Base-by-base conservation (phyloP, 371 early-diverging fungal genomes). In the Nematocida sp. region DNA sequence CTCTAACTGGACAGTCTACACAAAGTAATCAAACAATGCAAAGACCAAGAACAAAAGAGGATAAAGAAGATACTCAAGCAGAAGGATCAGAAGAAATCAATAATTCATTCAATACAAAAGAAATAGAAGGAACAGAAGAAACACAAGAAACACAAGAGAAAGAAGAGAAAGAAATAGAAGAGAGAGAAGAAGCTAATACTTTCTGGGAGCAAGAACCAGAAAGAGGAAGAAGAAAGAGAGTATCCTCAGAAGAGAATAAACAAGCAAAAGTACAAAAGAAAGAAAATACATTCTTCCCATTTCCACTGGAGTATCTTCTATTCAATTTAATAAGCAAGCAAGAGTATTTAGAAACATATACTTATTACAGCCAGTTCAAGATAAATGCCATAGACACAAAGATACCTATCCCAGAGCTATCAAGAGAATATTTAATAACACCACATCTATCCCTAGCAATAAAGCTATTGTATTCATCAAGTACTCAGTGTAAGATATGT, bases 401-500 rank as follows among this genome's bases (percentile, higher is more conserved):
- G 35, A 40, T 32, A 5, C 1, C 25, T 15, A 19, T 27, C 19
- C 74, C 74, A 23, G 17, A 31, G 15, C 49, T 67, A 15, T 34
- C 55, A 17, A 11, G 60, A 21, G 62, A 49, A 17, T 70, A 70
- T 34, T 31, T 70, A 4, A 23, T n/a, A 9, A 41, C 43, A 3
- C 61, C 74, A 5, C 32, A 38, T 17, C 37, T 70, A 19, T 40
- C 32, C 11, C 19, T 19, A 21, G 74, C 74, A 11, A 9, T 29
- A 5, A 70, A 60, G 38, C 19, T 60, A n/a, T 47, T 70, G 3
- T 70, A 70, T 35, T 37, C 58, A 4, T 7, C 58, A 27, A 25
- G 23, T n/a, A 47, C 35, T 5, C 74, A 70, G 74, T 70, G 74
- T 32, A 70, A 70, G 40, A 61, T 70, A 9, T 70, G 74, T 45